These are phyloP conservation scores for Wickerhamomyces silvicola DNA, from an alignment of 805 yeast species.

Conservation along the genomic window DNA sequence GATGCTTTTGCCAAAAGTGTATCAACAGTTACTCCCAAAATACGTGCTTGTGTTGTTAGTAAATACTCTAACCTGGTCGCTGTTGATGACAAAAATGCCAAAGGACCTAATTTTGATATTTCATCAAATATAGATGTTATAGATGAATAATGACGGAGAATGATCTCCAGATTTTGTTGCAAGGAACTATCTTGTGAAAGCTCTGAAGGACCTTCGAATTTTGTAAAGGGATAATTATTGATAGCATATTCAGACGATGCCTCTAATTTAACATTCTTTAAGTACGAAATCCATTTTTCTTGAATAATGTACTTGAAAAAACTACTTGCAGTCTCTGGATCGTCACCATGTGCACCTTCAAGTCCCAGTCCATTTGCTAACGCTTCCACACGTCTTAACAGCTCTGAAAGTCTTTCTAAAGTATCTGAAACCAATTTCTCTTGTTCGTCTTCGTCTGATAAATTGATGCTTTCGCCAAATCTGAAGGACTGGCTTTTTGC, in stretches of 20 bases:
- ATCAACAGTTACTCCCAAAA: conserved; percentile 24
- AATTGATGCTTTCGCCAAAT: too few species aligned
- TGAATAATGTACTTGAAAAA: conserved; percentile 25
- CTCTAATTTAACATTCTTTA: background rate
- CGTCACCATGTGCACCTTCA: conserved; percentile 32
- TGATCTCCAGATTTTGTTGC: background rate
- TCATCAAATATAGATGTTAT: conserved; percentile 20
- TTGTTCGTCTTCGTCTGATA: too few species aligned
- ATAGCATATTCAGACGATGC: background rate
- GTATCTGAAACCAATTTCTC: background rate
- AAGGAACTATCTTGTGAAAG: background rate
- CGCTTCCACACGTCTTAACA: conserved; percentile 22
- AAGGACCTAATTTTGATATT: conserved; percentile 22
- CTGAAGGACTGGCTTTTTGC: too few species aligned
- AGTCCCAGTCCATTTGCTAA: conserved; percentile 25
- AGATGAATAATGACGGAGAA: conserved; percentile 6
- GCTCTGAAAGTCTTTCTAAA: conserved; percentile 8
- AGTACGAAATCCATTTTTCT: conserved; percentile 8
- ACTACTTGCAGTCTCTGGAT: conserved; percentile 28
- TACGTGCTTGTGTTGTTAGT: conserved; percentile 20
- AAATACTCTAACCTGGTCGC: conserved; percentile 19
- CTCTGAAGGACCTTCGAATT: background rate
- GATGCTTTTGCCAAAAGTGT: conserved; percentile 9
- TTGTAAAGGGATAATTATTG: conserved; percentile 12
- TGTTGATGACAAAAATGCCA: conserved; percentile 12